Evolutionary conservation across 352 stramenopile species (phyloP), one percentile per base, ranked within the genome.

Genomic region (Phytopythium cucurbitacearum): DNA sequence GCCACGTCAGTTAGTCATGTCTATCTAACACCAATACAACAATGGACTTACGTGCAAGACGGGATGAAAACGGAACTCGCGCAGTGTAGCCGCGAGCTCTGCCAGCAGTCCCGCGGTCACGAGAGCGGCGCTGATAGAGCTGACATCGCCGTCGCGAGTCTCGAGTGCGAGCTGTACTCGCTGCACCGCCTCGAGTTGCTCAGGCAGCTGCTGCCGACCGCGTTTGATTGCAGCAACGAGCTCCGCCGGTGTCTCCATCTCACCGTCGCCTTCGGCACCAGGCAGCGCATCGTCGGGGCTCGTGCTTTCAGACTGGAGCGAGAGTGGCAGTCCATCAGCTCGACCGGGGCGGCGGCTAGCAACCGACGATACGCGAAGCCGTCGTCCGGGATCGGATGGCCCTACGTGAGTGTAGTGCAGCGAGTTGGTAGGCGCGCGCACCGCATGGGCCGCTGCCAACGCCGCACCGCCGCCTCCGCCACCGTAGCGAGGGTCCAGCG

Each of bases 1-100:
- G 5, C 40, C 38, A 28, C 0, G 5, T 32, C 5, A 52, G 3
- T 15, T 28, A 38, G 13, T 3, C 15, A 44, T 1, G n/a, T 38
- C 5, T 5, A 35, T n/a, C 33, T 9, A 51, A 21, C 2, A n/a
- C 36, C n/a, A 9, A 28, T 11, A n/a, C 12, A 7, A 15, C 3
- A 12, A 15, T 38, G 16, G 40, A 48, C 47, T 28, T 62, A 76
- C 73, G 59, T 84, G 79, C 28, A 90, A 57, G 7, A 39, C 58
- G 5, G 62, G 62, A 51, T 87, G 50, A 53, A 90, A 90, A 5
- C 76, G 74, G 53, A 87, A 90, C 48, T 90, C 79, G n/a, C 76
- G 71, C 62, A 88, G 69, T 16, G 59, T 64, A 21, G 65, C 64
- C 3, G 67, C 65, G 28, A 80, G 41, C 7, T 71, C 61, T 11